Evolutionary conservation across 2,329 filamentous ascomycete genomes (phyloP).

Genomic region (Colletotrichum cuscutae): DNA sequence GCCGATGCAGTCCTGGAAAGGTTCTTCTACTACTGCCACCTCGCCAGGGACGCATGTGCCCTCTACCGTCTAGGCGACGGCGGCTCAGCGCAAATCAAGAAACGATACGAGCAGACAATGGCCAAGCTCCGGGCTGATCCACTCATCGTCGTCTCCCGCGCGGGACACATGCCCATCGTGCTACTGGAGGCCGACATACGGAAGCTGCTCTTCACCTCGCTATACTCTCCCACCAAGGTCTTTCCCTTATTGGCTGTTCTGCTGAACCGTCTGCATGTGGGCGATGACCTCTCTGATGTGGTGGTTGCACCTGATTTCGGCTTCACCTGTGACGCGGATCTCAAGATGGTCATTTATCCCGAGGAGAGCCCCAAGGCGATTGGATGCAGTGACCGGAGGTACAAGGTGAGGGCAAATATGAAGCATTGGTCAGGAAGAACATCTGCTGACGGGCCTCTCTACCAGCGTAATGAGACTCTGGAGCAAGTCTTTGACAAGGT

Average conservation of each 20-base stretch:
- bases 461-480: slow-evolving; percentile 45
- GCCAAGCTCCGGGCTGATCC: slow-evolving; percentile 46
- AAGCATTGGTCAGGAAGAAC: background rate
- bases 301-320: slow-evolving; percentile 29
- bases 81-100: slow-evolving; percentile 35
- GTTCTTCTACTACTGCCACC: slow-evolving; percentile 60
- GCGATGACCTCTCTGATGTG: slow-evolving; percentile 27
- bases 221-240: slow-evolving; percentile 46
- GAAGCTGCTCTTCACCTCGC: slow-evolving; percentile 44
- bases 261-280: slow-evolving; percentile 43
- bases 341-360: slow-evolving; percentile 6
- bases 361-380: slow-evolving; percentile 37
- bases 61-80: slow-evolving; percentile 50
- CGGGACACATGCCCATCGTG: slow-evolving; percentile 45
- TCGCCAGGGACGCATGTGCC: slow-evolving; percentile 51
- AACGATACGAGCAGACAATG: slow-evolving; percentile 46
- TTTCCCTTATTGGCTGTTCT: slow-evolving; percentile 48
- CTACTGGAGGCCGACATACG: slow-evolving; percentile 51
- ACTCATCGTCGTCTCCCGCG: slow-evolving; percentile 42
- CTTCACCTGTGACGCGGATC: slow-evolving; percentile 24
- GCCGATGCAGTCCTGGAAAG: slow-evolving; percentile 55
- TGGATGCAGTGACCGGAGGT: slow-evolving; percentile 45
- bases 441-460: background rate
- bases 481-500: slow-evolving; percentile 42
- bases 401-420: slow-evolving; percentile 32